These are phyloP conservation scores for Lecanicillium sp. DNA, from an alignment of 2,329 filamentous ascomycete species.

Conservation along the genomic window DNA sequence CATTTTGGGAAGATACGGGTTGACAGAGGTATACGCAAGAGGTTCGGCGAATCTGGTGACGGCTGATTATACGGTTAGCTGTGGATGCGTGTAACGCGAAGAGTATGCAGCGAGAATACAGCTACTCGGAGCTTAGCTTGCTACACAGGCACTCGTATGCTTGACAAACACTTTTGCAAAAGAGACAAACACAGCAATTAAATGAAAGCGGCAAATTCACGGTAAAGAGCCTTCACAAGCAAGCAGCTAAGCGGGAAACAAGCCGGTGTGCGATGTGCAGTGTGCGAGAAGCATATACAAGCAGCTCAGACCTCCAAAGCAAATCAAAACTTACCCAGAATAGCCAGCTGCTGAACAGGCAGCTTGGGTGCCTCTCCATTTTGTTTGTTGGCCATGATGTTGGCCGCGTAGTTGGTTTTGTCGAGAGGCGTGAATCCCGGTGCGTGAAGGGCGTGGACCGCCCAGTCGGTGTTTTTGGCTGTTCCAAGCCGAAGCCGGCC, in stretches of 20 bases:
- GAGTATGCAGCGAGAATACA: conserved; percentile 12
- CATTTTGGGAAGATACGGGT: conserved; percentile 71
- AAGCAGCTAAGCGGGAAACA: neutral
- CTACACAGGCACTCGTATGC: neutral
- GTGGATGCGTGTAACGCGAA: conserved; percentile 22
- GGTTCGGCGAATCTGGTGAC: conserved; percentile 75
- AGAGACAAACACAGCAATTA: too few relatives aligned
- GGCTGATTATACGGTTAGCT: conserved; percentile 35
- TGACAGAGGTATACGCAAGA: conserved; percentile 61
- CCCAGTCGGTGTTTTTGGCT: too few relatives aligned
- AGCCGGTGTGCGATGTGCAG: neutral
- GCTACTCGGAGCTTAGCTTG: neutral
- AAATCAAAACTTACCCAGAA: conserved; percentile 53
- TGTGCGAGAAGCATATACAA: conserved; percentile 7
- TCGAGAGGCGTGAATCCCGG: too few relatives aligned
- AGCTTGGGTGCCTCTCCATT: conserved; percentile 48
- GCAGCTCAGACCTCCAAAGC: too few relatives aligned
- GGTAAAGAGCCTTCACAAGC: too few relatives aligned
- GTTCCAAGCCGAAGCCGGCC: too few relatives aligned
- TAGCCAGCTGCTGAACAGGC: conserved; percentile 67
- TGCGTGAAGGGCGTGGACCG: too few relatives aligned
- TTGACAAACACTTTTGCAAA: neutral
- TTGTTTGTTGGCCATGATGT: conserved; percentile 4
- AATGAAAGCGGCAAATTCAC: too few relatives aligned
- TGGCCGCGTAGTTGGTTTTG: too few relatives aligned